These are phyloP conservation scores for Clarkia xantiana DNA, from an alignment of 345 rosid genomes.

Conservation along the genomic window DNA sequence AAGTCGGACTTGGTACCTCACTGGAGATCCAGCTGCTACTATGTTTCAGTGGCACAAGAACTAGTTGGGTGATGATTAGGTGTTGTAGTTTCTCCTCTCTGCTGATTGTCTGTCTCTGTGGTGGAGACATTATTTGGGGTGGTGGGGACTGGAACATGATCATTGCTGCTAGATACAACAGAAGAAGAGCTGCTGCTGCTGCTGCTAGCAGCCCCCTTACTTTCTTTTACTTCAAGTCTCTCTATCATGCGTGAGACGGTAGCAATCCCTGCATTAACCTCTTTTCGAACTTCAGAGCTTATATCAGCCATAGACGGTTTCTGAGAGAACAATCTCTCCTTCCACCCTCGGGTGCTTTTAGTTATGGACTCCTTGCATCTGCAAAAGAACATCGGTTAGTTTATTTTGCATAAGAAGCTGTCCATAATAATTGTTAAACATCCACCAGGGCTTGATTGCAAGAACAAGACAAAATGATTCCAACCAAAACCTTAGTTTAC, in stretches of 20 bases:
- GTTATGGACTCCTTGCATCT: slow-evolving; percentile 93
- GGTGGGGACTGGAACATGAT: slow-evolving; percentile 14
- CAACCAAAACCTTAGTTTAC: no score
- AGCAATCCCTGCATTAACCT: slow-evolving; percentile 75
- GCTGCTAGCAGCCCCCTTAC: slow-evolving; percentile 10
- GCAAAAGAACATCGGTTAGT: background rate
- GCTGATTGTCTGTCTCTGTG: no score
- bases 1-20: no score
- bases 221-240: slow-evolving; percentile 48
- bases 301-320: slow-evolving; percentile 50
- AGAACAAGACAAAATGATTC: no score
- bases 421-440: no score
- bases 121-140: no score
- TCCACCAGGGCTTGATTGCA: no score
- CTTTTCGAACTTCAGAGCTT: slow-evolving; percentile 78
- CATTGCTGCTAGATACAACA: slow-evolving; percentile 32
- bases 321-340: slow-evolving; percentile 77
- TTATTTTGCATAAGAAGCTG: no score
- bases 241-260: slow-evolving; percentile 83
- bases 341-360: slow-evolving; percentile 90
- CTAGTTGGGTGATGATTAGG: slow-evolving; percentile 3
- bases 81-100: no score
- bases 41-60: slow-evolving; percentile 9
- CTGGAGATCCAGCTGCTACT: no score
- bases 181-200: slow-evolving; percentile 18